phyloP scores from a whole-genome alignment of 2,329 filamentous ascomycete genomes.

The Epichloe sibirici region DNA sequence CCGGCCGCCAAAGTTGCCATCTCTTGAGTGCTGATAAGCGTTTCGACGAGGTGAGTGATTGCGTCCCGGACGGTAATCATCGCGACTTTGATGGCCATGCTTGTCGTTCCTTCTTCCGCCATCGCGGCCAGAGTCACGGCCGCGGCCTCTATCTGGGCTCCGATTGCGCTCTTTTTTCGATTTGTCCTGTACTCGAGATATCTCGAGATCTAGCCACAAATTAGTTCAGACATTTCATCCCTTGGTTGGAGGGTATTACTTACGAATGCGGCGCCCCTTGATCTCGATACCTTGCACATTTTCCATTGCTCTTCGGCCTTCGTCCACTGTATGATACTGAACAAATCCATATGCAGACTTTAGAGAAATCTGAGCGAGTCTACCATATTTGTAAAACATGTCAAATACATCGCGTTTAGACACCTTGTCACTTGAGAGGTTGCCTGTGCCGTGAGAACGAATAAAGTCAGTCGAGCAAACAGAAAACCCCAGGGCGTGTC shows the following conservation, averaged over 20 bases:
- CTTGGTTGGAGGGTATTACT: constrained; percentile 26
- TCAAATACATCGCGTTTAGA: constrained; percentile 91
- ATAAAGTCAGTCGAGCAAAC: constrained; percentile 7
- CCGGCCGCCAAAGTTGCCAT: constrained; percentile 43
- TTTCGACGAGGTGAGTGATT: constrained; percentile 46
- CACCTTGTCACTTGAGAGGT: constrained; percentile 83
- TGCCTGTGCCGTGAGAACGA: constrained; percentile 43
- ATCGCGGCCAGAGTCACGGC: constrained; percentile 34
- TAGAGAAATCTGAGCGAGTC: constrained; percentile 85
- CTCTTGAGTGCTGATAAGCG: constrained; percentile 45
- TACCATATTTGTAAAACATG: constrained; percentile 74
- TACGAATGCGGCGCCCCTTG: constrained; percentile 86
- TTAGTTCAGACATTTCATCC: background rate
- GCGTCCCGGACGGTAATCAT: constrained; percentile 53
- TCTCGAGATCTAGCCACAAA: constrained; percentile 57
- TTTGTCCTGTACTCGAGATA: constrained; percentile 78
- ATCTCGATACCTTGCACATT: constrained; percentile 71
- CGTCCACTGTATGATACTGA: constrained; percentile 68
- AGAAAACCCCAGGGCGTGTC: background rate
- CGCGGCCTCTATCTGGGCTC: constrained; percentile 48
- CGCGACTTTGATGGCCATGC: constrained; percentile 38
- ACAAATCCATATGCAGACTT: constrained; percentile 97
- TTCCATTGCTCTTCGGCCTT: constrained; percentile 64
- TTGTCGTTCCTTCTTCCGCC: constrained; percentile 30
- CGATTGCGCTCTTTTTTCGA: constrained; percentile 45